Conservation (phyloP, 768 basidiomycete species). For the Leccinum sublutescens region DNA sequence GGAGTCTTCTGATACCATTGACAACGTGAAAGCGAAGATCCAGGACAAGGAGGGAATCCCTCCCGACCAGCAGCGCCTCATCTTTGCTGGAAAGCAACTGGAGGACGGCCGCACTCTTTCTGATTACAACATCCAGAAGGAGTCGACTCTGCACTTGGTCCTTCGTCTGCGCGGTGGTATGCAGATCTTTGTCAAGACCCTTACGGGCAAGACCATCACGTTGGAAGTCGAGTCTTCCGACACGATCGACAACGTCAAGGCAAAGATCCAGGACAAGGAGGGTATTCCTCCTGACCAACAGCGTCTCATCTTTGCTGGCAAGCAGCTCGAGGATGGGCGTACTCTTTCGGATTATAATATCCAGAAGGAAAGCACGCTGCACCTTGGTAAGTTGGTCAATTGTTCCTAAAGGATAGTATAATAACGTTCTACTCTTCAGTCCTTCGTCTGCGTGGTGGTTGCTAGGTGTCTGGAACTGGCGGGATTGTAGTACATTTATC, state of each 20-base stretch:
- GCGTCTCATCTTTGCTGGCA: conserved; percentile 77
- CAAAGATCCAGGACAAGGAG: conserved; percentile 79
- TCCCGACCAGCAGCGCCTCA: conserved; percentile 82
- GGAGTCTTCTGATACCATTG: conserved; percentile 90
- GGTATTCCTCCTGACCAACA: conserved; percentile 80
- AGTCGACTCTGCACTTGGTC: conserved; percentile 74
- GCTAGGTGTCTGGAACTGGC: conserved; percentile 30
- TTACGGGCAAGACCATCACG: conserved; percentile 77
- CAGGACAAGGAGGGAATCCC: conserved; percentile 85
- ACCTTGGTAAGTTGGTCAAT: conserved; percentile 39
- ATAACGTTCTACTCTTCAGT: conserved; percentile 35
- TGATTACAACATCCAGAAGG: conserved; percentile 84
- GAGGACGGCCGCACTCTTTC: conserved; percentile 90
- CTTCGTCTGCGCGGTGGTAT: conserved; percentile 69
- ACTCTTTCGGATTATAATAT: conserved; percentile 79
- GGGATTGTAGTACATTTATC: background rate
- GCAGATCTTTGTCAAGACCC: conserved; percentile 72
- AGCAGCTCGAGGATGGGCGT: conserved; percentile 76
- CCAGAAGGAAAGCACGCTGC: conserved; percentile 71
- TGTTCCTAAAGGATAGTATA: rapidly evolving
- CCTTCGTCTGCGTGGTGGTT: conserved; percentile 79
- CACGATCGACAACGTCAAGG: conserved; percentile 76
- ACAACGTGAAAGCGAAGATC: conserved; percentile 83
- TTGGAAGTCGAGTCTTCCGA: conserved; percentile 74
- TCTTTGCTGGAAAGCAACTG: conserved; percentile 92